These are phyloP conservation scores for Daldinia childiae DNA, from an alignment of 495 filamentous ascomycete genomes.

Conservation along the genomic window DNA sequence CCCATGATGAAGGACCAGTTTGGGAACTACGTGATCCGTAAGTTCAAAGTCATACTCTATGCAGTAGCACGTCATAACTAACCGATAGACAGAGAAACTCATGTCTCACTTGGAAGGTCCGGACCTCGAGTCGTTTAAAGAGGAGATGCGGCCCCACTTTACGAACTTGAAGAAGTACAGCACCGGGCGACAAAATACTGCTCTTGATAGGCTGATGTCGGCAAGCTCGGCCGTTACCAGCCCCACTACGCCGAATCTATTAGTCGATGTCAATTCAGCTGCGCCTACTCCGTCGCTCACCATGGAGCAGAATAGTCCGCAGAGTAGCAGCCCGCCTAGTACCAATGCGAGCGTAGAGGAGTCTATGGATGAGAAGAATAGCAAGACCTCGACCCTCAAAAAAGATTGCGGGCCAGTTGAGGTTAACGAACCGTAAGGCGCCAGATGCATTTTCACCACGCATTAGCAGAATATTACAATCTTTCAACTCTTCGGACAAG, in stretches of 20 bases:
- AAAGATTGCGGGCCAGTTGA: slow-evolving; percentile 18
- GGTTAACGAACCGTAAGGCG: slow-evolving; percentile 27
- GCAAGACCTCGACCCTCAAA: slow-evolving; percentile 12
- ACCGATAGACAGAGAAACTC: slow-evolving; percentile 72
- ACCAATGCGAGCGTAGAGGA: slow-evolving; percentile 64
- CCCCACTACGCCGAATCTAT: slow-evolving; percentile 49
- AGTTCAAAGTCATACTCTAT: slow-evolving; percentile 54
- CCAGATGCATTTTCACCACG: not conserved
- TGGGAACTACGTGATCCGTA: slow-evolving; percentile 97
- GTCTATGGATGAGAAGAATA: slow-evolving; percentile 30
- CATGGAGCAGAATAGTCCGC: slow-evolving; percentile 71
- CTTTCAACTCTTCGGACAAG: not conserved
- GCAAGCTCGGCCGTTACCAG: slow-evolving; percentile 39
- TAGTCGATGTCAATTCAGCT: slow-evolving; percentile 61
- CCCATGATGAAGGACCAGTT: slow-evolving; percentile 89
- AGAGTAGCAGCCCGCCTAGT: slow-evolving; percentile 69
- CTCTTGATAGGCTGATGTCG: slow-evolving; percentile 70
- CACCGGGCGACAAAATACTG: slow-evolving; percentile 80
- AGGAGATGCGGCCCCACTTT: slow-evolving; percentile 79
- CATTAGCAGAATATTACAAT: not conserved
- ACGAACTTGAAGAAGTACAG: slow-evolving; percentile 74
- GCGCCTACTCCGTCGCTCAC: slow-evolving; percentile 68
- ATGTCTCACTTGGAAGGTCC: slow-evolving; percentile 71
- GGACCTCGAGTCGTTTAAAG: slow-evolving; percentile 73
- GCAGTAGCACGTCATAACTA: slow-evolving; percentile 13